Percentiles rank a stretch among this genome's conserved stretches.
These are phyloP conservation scores for Graphiopsis chlorocephala DNA, from an alignment of 2,329 filamentous ascomycete species.

Conservation along the genomic window DNA sequence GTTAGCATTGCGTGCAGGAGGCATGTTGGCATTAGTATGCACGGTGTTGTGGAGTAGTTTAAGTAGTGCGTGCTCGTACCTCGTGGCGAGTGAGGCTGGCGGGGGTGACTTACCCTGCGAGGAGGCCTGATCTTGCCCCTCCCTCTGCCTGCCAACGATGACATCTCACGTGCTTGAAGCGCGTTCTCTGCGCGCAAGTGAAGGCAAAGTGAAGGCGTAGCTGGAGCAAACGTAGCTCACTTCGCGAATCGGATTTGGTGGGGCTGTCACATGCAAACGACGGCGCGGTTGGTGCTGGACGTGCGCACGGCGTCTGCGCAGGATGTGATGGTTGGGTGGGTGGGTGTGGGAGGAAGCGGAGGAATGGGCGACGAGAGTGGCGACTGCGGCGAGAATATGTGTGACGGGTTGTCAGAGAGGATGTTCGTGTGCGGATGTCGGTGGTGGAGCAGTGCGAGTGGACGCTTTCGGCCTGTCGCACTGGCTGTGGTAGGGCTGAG, in stretches of 20 bases:
- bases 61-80: background rate
- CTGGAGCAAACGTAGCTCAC: slow-evolving; percentile 3
- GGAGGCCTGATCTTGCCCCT: slow-evolving; percentile 66
- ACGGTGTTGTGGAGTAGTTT: background rate
- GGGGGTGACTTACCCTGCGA: slow-evolving; percentile 56
- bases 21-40: background rate
- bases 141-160: slow-evolving; percentile 53
- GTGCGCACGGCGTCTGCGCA: background rate
- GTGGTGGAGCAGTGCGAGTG: background rate
- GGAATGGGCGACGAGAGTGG: background rate
- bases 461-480: background rate
- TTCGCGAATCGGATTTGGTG: slow-evolving; percentile 7
- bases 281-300: background rate
- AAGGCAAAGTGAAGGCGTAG: background rate
- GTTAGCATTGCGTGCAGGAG: slow-evolving; percentile 1
- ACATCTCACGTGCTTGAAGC: slow-evolving; percentile 9
- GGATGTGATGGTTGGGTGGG: background rate
- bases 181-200: background rate
- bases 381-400: background rate
- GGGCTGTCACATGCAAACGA: slow-evolving; percentile 16
- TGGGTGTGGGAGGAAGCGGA: background rate
- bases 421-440: background rate
- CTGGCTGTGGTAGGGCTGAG: background rate
- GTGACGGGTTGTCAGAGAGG: background rate
- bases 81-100: background rate